Percentiles rank a stretch among this genome's conserved stretches.
Conservation (phyloP, 305 asterid genomes). For the Striga hermonthica region DNA sequence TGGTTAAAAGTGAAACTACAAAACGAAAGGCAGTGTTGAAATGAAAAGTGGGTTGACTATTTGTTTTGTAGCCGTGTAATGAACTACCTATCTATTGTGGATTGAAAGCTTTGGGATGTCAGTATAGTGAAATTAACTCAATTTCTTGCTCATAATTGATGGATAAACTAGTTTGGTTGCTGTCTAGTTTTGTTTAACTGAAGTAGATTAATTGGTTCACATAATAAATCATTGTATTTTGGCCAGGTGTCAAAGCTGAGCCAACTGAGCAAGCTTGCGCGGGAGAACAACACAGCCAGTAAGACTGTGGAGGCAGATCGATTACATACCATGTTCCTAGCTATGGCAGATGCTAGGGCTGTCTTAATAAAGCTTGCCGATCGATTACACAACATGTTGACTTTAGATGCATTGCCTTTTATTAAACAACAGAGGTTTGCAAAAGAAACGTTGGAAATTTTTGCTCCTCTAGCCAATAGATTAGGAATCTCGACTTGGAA, state of each 20-base stretch:
- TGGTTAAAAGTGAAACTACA: too few relatives aligned
- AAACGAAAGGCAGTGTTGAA: too few relatives aligned
- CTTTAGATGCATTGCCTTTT: constrained; percentile 72
- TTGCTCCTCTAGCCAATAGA: constrained; percentile 89
- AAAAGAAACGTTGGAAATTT: constrained; percentile 87
- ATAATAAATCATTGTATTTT: constrained; percentile 16
- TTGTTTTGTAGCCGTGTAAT: too few relatives aligned
- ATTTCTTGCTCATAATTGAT: too few relatives aligned
- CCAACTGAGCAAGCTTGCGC: constrained; percentile 93
- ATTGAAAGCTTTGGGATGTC: too few relatives aligned
- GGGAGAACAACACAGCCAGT: constrained; percentile 81
- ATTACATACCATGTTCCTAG: constrained; percentile 91
- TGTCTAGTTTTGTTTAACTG: too few relatives aligned
- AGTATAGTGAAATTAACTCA: too few relatives aligned
- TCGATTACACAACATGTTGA: constrained; percentile 89
- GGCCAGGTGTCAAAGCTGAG: constrained; percentile 86
- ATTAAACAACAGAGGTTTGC: constrained; percentile 83
- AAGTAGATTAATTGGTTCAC: too few relatives aligned
- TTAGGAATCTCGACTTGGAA: constrained; percentile 89
- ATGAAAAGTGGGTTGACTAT: too few relatives aligned
- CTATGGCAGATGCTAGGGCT: constrained; percentile 95
- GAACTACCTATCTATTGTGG: too few relatives aligned
- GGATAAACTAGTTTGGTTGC: too few relatives aligned
- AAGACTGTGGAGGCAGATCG: constrained; percentile 88
- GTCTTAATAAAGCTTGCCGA: constrained; percentile 91